Percentiles rank a stretch among this genome's conserved stretches.
phyloP scores from a whole-genome alignment of 768 basidiomycete genomes.

The Sporobolomyces roseus region DNA sequence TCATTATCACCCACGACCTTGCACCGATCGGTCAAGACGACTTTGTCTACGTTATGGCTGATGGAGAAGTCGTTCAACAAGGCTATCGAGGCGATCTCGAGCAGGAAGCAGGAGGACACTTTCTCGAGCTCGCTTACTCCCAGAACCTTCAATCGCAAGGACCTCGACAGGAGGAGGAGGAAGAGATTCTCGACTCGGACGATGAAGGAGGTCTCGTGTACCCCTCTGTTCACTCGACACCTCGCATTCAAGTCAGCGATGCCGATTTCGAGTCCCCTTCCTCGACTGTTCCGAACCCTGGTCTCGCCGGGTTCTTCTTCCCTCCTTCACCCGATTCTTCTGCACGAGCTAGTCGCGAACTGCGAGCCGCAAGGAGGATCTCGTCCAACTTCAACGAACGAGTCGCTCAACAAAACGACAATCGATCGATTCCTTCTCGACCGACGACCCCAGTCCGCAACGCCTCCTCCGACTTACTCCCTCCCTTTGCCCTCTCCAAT shows the following conservation, averaged over 20 bases:
- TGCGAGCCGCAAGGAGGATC: constrained; percentile 15
- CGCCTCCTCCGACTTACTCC: constrained; percentile 22
- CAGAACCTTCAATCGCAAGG: constrained; percentile 54
- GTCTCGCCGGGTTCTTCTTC: constrained; percentile 21
- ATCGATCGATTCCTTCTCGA: constrained; percentile 1
- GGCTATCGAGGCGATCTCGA: constrained; percentile 82
- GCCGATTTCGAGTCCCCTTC: constrained; percentile 34
- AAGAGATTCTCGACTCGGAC: constrained; percentile 53
- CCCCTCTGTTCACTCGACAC: constrained; percentile 22
- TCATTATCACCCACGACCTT: constrained; percentile 94
- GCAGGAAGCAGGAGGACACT: constrained; percentile 58
- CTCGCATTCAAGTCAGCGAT: constrained; percentile 31
- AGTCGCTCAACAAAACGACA: neutral
- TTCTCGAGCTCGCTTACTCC: constrained; percentile 60
- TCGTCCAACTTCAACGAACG: constrained; percentile 16
- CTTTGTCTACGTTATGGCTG: constrained; percentile 87
- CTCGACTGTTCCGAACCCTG: neutral
- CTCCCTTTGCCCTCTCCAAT: constrained; percentile 13
- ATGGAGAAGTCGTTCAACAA: constrained; percentile 75
- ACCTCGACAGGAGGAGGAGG: constrained; percentile 49
- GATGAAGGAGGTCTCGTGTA: constrained; percentile 16
- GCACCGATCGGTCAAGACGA: constrained; percentile 69
- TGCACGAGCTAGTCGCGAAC: constrained; percentile 20
- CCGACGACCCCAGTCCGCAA: constrained; percentile 12
- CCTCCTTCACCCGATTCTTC: constrained; percentile 1